phyloP scores from a whole-genome alignment of 768 basidiomycete genomes.

The Inosperma sp. region DNA sequence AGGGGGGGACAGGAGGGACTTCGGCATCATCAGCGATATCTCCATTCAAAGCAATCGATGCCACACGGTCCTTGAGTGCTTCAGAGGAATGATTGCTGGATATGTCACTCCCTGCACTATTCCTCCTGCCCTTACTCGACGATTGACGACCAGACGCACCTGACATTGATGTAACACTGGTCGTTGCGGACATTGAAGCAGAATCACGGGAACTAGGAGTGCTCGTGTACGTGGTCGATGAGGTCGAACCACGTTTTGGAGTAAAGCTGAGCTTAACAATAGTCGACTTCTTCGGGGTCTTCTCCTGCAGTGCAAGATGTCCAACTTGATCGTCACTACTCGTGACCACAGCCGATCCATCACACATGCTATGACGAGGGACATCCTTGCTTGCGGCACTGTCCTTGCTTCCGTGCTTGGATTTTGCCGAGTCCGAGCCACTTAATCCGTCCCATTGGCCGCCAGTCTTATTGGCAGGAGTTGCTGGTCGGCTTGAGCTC shows the following conservation, averaged over 20 bases:
- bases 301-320: conserved; percentile 46
- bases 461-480: conserved; percentile 60
- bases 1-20: conserved; percentile 91
- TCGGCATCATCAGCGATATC: conserved; percentile 56
- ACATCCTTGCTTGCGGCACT: conserved; percentile 43
- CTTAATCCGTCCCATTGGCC: conserved; percentile 76
- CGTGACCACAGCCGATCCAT: conserved; percentile 39
- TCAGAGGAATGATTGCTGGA: conserved; percentile 73
- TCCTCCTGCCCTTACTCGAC: conserved; percentile 60
- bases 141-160: conserved; percentile 71
- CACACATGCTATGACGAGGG: conserved; percentile 17
- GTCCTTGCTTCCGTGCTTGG: conserved; percentile 41
- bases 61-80: conserved; percentile 64
- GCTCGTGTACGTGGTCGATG: conserved; percentile 80
- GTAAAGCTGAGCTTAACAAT: conserved; percentile 69
- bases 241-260: conserved; percentile 85
- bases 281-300: conserved; percentile 62
- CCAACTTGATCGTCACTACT: conserved; percentile 57
- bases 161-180: conserved; percentile 74
- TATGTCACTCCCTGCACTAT: conserved; percentile 84
- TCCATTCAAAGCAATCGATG: conserved; percentile 52
- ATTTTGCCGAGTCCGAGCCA: conserved; percentile 35
- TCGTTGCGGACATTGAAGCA: conserved; percentile 71
- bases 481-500: conserved; percentile 65
- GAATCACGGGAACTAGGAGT: conserved; percentile 87